Conservation (phyloP, 2,329 filamentous ascomycete species). For the Sporothrix globosa region DNA sequence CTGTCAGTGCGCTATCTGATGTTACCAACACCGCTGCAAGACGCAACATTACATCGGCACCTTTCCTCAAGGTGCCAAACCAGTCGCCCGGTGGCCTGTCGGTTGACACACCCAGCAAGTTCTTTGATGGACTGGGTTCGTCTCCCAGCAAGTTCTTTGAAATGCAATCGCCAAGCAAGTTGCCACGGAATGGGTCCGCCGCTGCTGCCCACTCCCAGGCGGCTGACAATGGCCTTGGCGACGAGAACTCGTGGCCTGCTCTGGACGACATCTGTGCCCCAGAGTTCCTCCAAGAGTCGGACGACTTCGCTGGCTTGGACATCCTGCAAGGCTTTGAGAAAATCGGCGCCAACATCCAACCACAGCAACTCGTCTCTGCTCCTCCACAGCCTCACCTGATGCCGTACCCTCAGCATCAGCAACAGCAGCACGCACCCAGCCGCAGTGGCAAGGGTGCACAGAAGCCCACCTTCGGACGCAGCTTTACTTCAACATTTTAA, state of each 20-base stretch:
- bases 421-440: constrained; percentile 32
- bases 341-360: constrained; percentile 60
- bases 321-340: constrained; percentile 76
- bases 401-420: constrained; percentile 43
- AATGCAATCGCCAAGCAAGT: constrained; percentile 47
- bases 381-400: constrained; percentile 45
- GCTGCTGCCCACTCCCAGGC: constrained; percentile 33
- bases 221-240: constrained; percentile 41
- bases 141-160: constrained; percentile 59
- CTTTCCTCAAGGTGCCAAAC: constrained; percentile 54
- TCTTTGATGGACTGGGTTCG: constrained; percentile 58
- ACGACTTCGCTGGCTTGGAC: constrained; percentile 65
- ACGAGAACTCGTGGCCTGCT: constrained; percentile 50
- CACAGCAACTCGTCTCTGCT: constrained; percentile 35
- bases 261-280: constrained; percentile 58
- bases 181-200: constrained; percentile 41
- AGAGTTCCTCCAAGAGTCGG: constrained; percentile 62
- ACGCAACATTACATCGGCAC: constrained; percentile 56
- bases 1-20: constrained; percentile 64
- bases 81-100: constrained; percentile 44
- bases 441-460: constrained; percentile 34
- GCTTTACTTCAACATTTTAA: constrained; percentile 46
- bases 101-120: constrained; percentile 62
- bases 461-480: constrained; percentile 48
- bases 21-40: constrained; percentile 58